Conservation (phyloP, 176 grass and related monocot species). For the Oryza rufipogon region DNA sequence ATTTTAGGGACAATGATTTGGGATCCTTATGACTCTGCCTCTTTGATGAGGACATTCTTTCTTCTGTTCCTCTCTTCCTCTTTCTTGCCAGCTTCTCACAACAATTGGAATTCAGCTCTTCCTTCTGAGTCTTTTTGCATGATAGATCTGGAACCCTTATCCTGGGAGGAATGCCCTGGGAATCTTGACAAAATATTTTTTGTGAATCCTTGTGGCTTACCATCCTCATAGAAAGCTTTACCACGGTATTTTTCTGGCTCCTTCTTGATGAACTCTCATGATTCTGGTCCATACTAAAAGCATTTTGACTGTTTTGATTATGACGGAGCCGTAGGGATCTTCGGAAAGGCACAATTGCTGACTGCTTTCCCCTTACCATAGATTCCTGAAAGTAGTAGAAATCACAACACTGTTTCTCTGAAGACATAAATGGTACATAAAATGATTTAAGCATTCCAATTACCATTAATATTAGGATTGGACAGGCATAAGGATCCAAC, state of each 20-base stretch:
- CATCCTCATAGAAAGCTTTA: constrained; percentile 13
- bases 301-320: constrained; percentile 18
- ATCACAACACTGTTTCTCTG: constrained; percentile 16
- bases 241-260: constrained; percentile 10
- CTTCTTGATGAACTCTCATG: constrained; percentile 1
- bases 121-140: constrained; percentile 20
- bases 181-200: constrained; percentile 1
- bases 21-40: not conserved
- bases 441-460: constrained; percentile 15
- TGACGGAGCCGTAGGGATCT: constrained; percentile 37
- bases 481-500: not conserved
- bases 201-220: constrained; percentile 11
- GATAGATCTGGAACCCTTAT: constrained; percentile 5
- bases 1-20: not conserved
- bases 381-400: constrained; percentile 38
- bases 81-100: constrained; percentile 22
- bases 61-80: constrained; percentile 39
- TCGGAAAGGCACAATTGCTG: not conserved
- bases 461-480: not conserved
- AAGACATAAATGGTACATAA: not conserved
- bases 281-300: constrained; percentile 17
- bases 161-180: constrained; percentile 10
- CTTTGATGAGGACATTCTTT: not conserved
- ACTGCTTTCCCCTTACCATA: constrained; percentile 3
- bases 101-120: constrained; percentile 2